Evolutionary conservation across 768 basidiomycete species (phyloP).

Genomic region (Boletus rubropictus): DNA sequence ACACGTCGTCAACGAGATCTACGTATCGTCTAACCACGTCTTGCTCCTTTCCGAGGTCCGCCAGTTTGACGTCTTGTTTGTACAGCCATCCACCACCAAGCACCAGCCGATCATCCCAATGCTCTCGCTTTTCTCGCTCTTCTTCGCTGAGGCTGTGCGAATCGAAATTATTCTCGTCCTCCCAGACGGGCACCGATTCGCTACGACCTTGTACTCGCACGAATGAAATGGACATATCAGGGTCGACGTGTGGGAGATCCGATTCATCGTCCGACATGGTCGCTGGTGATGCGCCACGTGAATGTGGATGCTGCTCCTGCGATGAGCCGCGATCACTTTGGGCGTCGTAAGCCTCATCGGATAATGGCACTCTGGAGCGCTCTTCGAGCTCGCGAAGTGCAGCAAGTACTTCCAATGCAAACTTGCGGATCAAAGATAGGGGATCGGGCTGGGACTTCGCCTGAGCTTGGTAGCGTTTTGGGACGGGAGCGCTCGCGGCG

Average conservation of each 20-base stretch:
- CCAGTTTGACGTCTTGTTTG: conserved; percentile 53
- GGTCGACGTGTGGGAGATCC: conserved; percentile 37
- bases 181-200: conserved; percentile 74
- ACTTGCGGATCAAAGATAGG: conserved; percentile 61
- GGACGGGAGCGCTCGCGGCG: conserved; percentile 30
- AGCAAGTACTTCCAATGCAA: conserved; percentile 79
- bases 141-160: conserved; percentile 43
- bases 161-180: conserved; percentile 52
- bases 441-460: conserved; percentile 47
- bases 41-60: conserved; percentile 53
- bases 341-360: conserved; percentile 78
- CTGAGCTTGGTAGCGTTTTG: conserved; percentile 33
- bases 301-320: conserved; percentile 31
- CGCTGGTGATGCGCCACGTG: conserved; percentile 42
- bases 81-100: conserved; percentile 83
- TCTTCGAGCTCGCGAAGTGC: conserved; percentile 80
- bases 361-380: conserved; percentile 62
- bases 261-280: conserved; percentile 35
- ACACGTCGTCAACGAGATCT: conserved; percentile 71
- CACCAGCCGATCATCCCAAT: conserved; percentile 78
- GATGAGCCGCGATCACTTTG: conserved; percentile 61
- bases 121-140: conserved; percentile 53
- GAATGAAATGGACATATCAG: conserved; percentile 61
- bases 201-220: conserved; percentile 62
- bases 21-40: conserved; percentile 55